Evolutionary conservation across 2,329 filamentous ascomycete genomes (phyloP), one percentile per base, ranked within the genome.

Genomic region (Monascus ruber): DNA sequence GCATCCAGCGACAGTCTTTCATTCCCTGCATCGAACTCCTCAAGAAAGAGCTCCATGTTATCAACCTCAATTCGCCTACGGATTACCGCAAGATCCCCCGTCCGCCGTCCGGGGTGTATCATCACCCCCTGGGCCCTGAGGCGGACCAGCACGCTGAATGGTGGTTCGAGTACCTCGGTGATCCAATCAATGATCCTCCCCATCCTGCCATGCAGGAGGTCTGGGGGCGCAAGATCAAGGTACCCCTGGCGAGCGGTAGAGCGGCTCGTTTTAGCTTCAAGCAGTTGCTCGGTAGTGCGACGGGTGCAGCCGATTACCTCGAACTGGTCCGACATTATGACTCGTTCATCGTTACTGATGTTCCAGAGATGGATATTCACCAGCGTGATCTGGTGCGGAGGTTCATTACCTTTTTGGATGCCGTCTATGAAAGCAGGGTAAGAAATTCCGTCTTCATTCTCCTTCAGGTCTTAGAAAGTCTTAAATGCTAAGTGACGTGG

Each of bases 321-420:
- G 91, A 96, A 63, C 71, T 98, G 41, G 85, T 85, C 64, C 77
- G 85, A 41, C 81, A 81, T 49, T 98, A 96, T 62, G 83, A 95
- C 44, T 81, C 88, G 1, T 96, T 98, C 55, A 77, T 98, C 47
- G 76, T 98, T 6, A 94, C 87, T 0, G 83, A 88, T 37, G 80
- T 96, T 1, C 91, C 91, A 0, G 85, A 82, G 5, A 96, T 98
- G 91, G 91, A 82, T 32, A 76, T 86, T 48, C 77, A 78, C 39
- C 79, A 87, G 55, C 78, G 91, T 17, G 91, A 98, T 64, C 73
- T 94, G 31, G 91, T 91, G 0, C 72, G 91, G 8, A 75, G 91
- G 4, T 95, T 98, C 63, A 98, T 98, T 59, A 98, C 89, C 0
- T 95, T 98, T 52, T 85, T 98, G 48, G 91, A 98, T 59, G 89